These are phyloP conservation scores for Colletotrichum chlorophyti DNA, from an alignment of 2,329 filamentous ascomycete genomes.

Conservation along the genomic window DNA sequence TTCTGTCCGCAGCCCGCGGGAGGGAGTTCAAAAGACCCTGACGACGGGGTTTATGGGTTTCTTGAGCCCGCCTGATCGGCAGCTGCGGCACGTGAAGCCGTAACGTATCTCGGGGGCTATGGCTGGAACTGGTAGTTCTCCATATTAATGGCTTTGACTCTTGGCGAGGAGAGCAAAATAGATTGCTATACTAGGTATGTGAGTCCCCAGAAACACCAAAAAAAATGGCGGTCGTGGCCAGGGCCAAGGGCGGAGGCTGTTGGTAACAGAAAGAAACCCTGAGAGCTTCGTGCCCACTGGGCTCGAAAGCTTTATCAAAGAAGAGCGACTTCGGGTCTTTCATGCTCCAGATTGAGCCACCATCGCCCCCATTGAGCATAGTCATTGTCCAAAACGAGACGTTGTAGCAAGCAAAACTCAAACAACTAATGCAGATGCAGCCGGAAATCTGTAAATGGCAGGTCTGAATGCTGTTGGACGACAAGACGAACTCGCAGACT, in stretches of 20 bases:
- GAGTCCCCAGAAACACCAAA: constrained; percentile 16
- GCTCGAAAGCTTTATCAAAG: too few relatives aligned
- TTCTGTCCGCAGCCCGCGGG: too few relatives aligned
- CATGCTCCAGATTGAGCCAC: too few relatives aligned
- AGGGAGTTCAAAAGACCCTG: too few relatives aligned
- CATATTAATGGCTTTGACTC: constrained; percentile 14
- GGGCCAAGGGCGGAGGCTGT: not conserved
- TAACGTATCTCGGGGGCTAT: constrained; percentile 11
- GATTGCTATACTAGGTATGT: too few relatives aligned
- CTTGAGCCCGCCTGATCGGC: constrained; percentile 10
- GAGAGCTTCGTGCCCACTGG: not conserved
- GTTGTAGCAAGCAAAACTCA: too few relatives aligned
- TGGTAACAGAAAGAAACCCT: not conserved
- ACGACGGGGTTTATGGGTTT: too few relatives aligned
- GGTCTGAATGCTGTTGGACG: constrained; percentile 1
- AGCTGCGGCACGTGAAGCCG: constrained; percentile 14
- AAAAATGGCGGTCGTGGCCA: not conserved
- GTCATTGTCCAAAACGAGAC: too few relatives aligned
- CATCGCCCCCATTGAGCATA: too few relatives aligned
- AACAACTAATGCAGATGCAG: too few relatives aligned
- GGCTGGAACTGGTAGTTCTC: constrained; percentile 11
- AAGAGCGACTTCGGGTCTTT: too few relatives aligned
- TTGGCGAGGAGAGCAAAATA: constrained; percentile 12
- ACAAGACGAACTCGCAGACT: constrained; percentile 15
- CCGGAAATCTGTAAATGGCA: too few relatives aligned